Base-by-base conservation (phyloP, 2,329 filamentous ascomycete genomes). In the Hymenoscyphus linearis region DNA sequence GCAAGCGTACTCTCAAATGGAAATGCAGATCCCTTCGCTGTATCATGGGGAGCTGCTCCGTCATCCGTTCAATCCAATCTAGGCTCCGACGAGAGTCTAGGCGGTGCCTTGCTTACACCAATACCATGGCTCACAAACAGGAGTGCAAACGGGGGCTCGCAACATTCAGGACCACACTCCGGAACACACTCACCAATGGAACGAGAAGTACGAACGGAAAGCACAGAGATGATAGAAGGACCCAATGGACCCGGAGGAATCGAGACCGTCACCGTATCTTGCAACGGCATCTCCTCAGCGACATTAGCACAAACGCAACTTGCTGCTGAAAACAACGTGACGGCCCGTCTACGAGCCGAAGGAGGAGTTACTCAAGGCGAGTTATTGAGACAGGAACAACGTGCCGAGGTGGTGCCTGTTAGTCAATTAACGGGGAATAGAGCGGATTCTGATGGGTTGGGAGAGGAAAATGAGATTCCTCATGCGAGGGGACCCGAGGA, bases 41-140 rank as follows among this genome's bases (percentile, higher is more conserved):
- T 81, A 12, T 74, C 78, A 3, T 82, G 81, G 78, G 76, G 76
- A 53, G 81, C 82, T 57, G 76, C 70, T 16, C 75, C 75, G 65
- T 67, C 75, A 2, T 67, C 73, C 1, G 71, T 72, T 2, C 74
- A 75, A 9, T 74, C 78, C 13, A 73, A 76, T 0, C 78, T 93
- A 6, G 93, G 91, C 1, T 91, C 89, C 55, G 93, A 98, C 69
- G 93, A 97, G 73, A 89, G 88, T 13, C 79, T 98, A 1, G 93
- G 93, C 25, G 95, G 95, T 6, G 95, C 95, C 0, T 80, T 97
- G 18, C 80, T 99, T 56, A 98, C 93, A 0, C 95, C 93, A 0
- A 98, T 99, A 61, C 90, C 93, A 0, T 99, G 95, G 95, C 78
- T 98, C 57, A 80, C 76, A 27, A 75, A 77, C 47, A 71, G 61